Evolutionary conservation across 2,329 filamentous ascomycete genomes (phyloP).

Genomic region (Xylaria sp.): DNA sequence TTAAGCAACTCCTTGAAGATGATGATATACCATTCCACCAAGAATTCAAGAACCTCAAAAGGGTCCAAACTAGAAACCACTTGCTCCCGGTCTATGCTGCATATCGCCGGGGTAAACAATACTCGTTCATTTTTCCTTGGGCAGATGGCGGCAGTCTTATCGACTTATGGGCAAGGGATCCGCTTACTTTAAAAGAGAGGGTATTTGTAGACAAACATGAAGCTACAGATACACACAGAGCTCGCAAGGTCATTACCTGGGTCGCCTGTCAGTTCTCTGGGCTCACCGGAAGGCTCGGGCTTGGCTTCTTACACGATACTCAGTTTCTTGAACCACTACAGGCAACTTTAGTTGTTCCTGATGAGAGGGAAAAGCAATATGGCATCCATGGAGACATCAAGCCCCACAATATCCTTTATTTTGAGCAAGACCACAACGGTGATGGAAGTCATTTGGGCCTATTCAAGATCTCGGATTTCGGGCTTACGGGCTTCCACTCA

Average conservation of each 20-base stretch:
- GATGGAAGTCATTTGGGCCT: slow-evolving; percentile 2
- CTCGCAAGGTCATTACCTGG: slow-evolving; percentile 7
- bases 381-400: slow-evolving; percentile 27
- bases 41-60: slow-evolving; percentile 22
- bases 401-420: slow-evolving; percentile 24
- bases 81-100: slow-evolving; percentile 12
- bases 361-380: slow-evolving; percentile 10
- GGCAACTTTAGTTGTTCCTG: not conserved
- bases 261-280: slow-evolving; percentile 18
- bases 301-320: slow-evolving; percentile 19
- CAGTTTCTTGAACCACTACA: slow-evolving; percentile 2
- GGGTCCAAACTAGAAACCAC: slow-evolving; percentile 6
- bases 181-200: not conserved
- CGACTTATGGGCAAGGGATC: slow-evolving; percentile 16
- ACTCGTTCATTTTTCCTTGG: slow-evolving; percentile 28
- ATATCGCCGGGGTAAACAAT: not conserved
- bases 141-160: slow-evolving; percentile 18
- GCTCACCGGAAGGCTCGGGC: slow-evolving; percentile 17
- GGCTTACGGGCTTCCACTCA: slow-evolving; percentile 19
- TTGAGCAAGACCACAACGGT: not conserved
- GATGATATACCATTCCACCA: slow-evolving; percentile 5
- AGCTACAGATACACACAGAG: not conserved
- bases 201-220: not conserved
- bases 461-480: slow-evolving; percentile 26
- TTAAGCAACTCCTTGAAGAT: slow-evolving; percentile 17